Base-by-base conservation (phyloP, 108 stramenopile genomes). In the Chaetoceros tenuissimus region DNA sequence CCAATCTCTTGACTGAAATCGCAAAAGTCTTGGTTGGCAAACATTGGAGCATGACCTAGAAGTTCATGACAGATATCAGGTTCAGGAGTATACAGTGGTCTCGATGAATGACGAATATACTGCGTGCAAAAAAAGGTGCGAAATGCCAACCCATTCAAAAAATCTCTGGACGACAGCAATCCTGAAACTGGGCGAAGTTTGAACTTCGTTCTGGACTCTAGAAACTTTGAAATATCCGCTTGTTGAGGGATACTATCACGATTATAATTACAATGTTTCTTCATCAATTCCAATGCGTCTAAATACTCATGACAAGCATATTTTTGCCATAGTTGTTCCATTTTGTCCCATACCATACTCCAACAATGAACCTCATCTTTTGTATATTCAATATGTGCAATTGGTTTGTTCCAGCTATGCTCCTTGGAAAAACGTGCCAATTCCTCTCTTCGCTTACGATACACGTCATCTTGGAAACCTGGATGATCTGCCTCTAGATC, bases 1-100 rank as follows among this genome's bases (percentile, higher is more conserved):
- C 97, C 97, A 55, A 96, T 95, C 64, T 96, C 94, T 69, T 98
- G 95, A 18, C 74, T 78, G 63, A 98, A 96, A 62, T 96, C 94
- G 43, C 91, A 89, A 82, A 98, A 98, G 64, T 96, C 96, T 13
- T 84, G 77, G 66, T 98, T 92, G 2, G 92, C 96, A 71, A 98
- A 96, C 90, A 96, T 86, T 19, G 97, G 96, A 19, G 94, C 95
- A 60, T 98, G 97, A n/a, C 95, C 91, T 20, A 92, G 66, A 19
- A 93, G 53, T 59, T 95, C 97, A 57, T 96, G 95, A 68, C 93
- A 94, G 62, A 98, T 94, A 55, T 98, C 96, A 1, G 97, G 97
- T 64, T 98, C 97, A 1, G 97, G 97, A 7, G 94, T 96, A 60
- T 82, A 82, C 19, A 92, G 78, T 19, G 92, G 92, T 59, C 48